phyloP scores from a whole-genome alignment of 2,329 filamentous ascomycete species.

The Microdochium nivale region DNA sequence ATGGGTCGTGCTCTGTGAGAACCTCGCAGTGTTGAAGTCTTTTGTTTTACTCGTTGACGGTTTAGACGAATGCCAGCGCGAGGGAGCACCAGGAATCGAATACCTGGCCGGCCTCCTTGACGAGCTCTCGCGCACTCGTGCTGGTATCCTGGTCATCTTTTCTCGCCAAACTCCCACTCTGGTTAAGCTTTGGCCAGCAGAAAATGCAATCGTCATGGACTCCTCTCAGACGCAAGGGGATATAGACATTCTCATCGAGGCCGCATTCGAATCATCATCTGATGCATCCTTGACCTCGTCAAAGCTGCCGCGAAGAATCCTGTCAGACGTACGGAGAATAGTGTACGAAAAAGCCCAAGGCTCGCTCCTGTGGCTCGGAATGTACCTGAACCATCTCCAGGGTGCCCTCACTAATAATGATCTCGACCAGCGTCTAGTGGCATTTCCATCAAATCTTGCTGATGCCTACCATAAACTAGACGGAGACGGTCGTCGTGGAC shows the following conservation, averaged over 20 bases:
- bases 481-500: neutral
- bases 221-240: neutral
- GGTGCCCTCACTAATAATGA: neutral
- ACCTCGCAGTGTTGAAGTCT: neutral
- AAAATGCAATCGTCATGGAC: neutral
- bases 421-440: neutral
- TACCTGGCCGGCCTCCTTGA: neutral
- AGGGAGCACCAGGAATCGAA: neutral
- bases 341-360: neutral
- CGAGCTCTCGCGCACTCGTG: neutral
- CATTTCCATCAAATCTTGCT: neutral
- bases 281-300: neutral
- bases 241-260: neutral
- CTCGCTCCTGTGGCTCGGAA: neutral
- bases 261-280: neutral
- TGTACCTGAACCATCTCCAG: neutral
- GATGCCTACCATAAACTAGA: neutral
- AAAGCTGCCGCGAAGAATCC: neutral
- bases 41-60: neutral
- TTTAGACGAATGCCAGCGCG: neutral
- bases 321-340: neutral
- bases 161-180: neutral
- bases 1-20: neutral
- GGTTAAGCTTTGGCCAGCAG: neutral
- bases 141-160: neutral